These are phyloP conservation scores for Pisolithus tinctorius DNA, from an alignment of 768 basidiomycete genomes.

Conservation along the genomic window DNA sequence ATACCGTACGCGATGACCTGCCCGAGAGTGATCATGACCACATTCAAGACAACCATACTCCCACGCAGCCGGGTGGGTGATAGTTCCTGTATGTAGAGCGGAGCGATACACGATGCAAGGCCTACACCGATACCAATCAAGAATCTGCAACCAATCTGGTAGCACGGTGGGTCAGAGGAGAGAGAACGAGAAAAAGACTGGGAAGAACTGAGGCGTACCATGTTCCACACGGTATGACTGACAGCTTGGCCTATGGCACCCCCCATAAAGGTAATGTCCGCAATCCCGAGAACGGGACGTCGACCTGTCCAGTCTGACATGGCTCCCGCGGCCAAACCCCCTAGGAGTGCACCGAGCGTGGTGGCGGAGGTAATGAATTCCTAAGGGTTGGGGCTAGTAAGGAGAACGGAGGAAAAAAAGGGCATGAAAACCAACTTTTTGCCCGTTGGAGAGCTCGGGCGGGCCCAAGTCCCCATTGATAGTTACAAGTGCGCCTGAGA, in stretches of 20 bases:
- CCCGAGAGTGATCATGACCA: constrained; percentile 74
- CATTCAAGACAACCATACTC: constrained; percentile 75
- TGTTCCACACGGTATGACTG: constrained; percentile 60
- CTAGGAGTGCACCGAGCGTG: constrained; percentile 70
- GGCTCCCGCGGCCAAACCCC: constrained; percentile 64
- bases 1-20: constrained; percentile 77
- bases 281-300: constrained; percentile 54
- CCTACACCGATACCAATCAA: constrained; percentile 72
- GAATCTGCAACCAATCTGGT: constrained; percentile 63
- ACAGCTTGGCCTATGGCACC: constrained; percentile 70
- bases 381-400: constrained; percentile 26
- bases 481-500: constrained; percentile 74
- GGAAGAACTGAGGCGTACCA: constrained; percentile 37
- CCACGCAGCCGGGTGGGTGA: constrained; percentile 70
- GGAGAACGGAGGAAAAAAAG: neutral
- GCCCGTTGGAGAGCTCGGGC: constrained; percentile 44
- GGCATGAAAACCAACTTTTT: constrained; percentile 42
- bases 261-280: constrained; percentile 67
- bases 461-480: constrained; percentile 64
- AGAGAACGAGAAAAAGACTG: neutral
- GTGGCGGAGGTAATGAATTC: constrained; percentile 79
- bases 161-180: neutral
- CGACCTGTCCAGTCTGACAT: constrained; percentile 69
- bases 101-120: constrained; percentile 70
- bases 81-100: constrained; percentile 80